A percentile compares a stretch with the other conserved stretches of the same genome.
phyloP scores from a whole-genome alignment of 108 stramenopile genomes.

The Skeletonema grethae region DNA sequence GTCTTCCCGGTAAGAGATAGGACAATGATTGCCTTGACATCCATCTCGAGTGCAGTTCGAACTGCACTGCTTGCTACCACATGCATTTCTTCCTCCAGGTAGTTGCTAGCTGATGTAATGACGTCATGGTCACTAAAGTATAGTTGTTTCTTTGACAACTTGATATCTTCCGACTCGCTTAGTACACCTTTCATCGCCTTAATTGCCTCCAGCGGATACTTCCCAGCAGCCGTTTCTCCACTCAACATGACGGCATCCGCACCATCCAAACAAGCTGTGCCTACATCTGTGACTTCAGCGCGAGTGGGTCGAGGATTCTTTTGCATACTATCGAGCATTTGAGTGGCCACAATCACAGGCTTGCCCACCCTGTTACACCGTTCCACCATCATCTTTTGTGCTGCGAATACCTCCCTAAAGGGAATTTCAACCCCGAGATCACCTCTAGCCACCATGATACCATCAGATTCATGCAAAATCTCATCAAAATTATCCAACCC shows the following conservation, averaged over 20 bases:
- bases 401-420: constrained; percentile 93
- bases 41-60: constrained; percentile 57
- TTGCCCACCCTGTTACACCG: constrained; percentile 83
- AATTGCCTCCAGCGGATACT: constrained; percentile 68
- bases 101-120: constrained; percentile 32
- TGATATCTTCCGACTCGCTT: constrained; percentile 60
- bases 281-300: constrained; percentile 83
- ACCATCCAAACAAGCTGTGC: constrained; percentile 88
- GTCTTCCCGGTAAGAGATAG: constrained; percentile 93
- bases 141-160: constrained; percentile 27
- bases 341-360: constrained; percentile 90
- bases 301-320: constrained; percentile 55
- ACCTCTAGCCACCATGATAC: constrained; percentile 81
- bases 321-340: constrained; percentile 63
- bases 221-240: constrained; percentile 79
- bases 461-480: constrained; percentile 78
- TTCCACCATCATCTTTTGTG: constrained; percentile 95
- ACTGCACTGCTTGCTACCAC: constrained; percentile 61
- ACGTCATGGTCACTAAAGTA: constrained; percentile 36
- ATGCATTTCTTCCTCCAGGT: constrained; percentile 63
- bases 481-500: constrained; percentile 71
- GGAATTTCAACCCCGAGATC: constrained; percentile 96
- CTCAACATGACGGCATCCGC: constrained; percentile 89
- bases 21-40: constrained; percentile 67
- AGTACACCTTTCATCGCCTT: constrained; percentile 67